These are phyloP conservation scores for Boletus subcaerulescens DNA, from an alignment of 768 basidiomycete species.

Conservation along the genomic window DNA sequence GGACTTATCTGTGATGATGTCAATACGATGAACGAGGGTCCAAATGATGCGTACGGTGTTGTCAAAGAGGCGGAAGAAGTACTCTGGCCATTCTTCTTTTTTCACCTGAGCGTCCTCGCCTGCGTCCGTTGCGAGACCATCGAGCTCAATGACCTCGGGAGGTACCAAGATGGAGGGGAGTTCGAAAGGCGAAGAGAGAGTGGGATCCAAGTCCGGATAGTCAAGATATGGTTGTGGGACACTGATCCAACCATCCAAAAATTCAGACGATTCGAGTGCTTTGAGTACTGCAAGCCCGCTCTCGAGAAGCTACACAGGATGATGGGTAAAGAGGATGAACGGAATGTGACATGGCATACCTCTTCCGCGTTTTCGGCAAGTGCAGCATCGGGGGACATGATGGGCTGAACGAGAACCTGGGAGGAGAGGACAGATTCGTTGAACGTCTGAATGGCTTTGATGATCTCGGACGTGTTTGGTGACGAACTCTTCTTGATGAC, in stretches of 20 bases:
- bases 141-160: constrained; percentile 83
- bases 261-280: constrained; percentile 58
- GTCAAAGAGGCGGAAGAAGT: constrained; percentile 65
- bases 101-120: constrained; percentile 71
- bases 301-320: constrained; percentile 62
- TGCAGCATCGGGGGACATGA: constrained; percentile 41
- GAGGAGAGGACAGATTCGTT: constrained; percentile 55
- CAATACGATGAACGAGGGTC: background rate
- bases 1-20: constrained; percentile 61
- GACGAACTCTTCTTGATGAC: constrained; percentile 59
- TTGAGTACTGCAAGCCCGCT: constrained; percentile 61
- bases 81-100: constrained; percentile 82
- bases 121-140: constrained; percentile 62
- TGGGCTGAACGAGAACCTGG: constrained; percentile 67
- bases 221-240: constrained; percentile 65
- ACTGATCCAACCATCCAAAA: constrained; percentile 51
- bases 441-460: constrained; percentile 68
- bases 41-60: constrained; percentile 36
- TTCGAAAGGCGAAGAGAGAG: constrained; percentile 50
- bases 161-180: constrained; percentile 82
- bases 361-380: constrained; percentile 57
- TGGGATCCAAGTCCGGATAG: constrained; percentile 41
- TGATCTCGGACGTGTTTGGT: constrained; percentile 61
- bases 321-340: background rate
- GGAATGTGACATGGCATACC: constrained; percentile 34